Evolutionary conservation across 2,329 filamentous ascomycete species (phyloP).

Genomic region (Cercospora sojina): DNA sequence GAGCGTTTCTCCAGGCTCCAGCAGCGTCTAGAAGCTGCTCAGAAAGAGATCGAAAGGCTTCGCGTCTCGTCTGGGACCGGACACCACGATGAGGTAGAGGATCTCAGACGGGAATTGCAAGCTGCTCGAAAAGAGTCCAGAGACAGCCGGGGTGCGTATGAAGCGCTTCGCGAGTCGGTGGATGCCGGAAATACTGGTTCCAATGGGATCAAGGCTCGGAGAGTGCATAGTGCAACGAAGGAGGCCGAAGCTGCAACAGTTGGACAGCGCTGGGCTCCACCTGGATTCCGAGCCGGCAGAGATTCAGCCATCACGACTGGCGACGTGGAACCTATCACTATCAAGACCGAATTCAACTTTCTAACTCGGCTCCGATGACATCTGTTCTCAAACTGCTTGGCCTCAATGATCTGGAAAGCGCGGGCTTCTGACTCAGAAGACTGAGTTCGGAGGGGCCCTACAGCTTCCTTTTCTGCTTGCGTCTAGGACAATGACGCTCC

Average conservation of each 20-base stretch:
- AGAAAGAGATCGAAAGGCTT: constrained; percentile 8
- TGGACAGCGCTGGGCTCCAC: constrained; percentile 12
- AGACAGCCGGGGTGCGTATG: neutral
- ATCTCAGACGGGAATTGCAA: neutral
- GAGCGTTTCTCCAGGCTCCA: constrained; percentile 1
- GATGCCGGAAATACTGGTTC: neutral
- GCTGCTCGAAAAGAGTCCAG: neutral
- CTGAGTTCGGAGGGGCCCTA: neutral
- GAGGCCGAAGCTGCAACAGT: constrained; percentile 14
- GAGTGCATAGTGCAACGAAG: constrained; percentile 1
- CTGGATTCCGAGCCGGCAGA: constrained; percentile 6
- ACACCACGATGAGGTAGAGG: neutral
- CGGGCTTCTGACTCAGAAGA: neutral
- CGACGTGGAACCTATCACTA: constrained; percentile 5
- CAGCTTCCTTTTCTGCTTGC: neutral
- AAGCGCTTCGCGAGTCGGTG: neutral
- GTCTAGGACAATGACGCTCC: neutral
- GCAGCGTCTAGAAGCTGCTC: neutral
- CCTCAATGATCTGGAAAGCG: neutral
- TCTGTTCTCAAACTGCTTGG: neutral
- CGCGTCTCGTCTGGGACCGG: neutral
- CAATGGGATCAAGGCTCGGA: neutral
- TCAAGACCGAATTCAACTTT: constrained; percentile 7
- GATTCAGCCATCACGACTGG: constrained; percentile 10
- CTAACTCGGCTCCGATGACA: constrained; percentile 7